phyloP scores from a whole-genome alignment of 1,139 yeast genomes.

The Saccharomyces uvarum region DNA sequence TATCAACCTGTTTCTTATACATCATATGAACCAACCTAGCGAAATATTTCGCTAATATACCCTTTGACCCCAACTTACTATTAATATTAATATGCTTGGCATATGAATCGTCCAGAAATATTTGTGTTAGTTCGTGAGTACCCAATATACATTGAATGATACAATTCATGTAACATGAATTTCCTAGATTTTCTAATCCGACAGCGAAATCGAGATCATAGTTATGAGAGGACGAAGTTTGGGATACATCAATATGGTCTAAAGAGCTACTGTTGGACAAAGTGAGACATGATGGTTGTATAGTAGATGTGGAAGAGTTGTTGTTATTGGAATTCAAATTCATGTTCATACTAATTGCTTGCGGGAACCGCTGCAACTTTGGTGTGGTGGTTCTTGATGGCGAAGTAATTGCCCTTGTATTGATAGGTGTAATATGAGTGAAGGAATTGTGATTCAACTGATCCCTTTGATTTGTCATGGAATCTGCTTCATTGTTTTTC shows the following conservation, averaged over 20 bases:
- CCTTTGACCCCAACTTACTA: constrained; percentile 77
- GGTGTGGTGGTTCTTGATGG: constrained; percentile 2
- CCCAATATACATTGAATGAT: constrained; percentile 73
- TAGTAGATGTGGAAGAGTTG: not conserved
- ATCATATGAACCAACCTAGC: constrained; percentile 56
- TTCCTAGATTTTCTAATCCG: constrained; percentile 78
- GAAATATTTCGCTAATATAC: constrained; percentile 68
- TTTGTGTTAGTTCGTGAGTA: constrained; percentile 39
- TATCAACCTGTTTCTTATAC: constrained; percentile 29
- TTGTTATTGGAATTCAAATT: not conserved
- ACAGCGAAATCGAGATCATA: constrained; percentile 34
- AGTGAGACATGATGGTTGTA: not conserved
- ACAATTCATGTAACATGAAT: constrained; percentile 91
- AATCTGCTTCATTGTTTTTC: constrained; percentile 1
- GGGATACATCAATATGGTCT: not conserved
- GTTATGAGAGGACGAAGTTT: not conserved
- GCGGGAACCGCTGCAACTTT: not conserved
- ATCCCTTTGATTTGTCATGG: not conserved
- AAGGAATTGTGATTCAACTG: not conserved
- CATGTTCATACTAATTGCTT: not conserved
- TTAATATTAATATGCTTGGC: constrained; percentile 65
- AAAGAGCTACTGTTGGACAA: not conserved
- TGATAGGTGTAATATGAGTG: constrained; percentile 6
- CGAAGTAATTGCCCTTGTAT: constrained; percentile 3
- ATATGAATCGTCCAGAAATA: constrained; percentile 53